These are phyloP conservation scores for Debaryomyces singareniensis DNA, from an alignment of 1,139 yeast genomes.

Conservation along the genomic window DNA sequence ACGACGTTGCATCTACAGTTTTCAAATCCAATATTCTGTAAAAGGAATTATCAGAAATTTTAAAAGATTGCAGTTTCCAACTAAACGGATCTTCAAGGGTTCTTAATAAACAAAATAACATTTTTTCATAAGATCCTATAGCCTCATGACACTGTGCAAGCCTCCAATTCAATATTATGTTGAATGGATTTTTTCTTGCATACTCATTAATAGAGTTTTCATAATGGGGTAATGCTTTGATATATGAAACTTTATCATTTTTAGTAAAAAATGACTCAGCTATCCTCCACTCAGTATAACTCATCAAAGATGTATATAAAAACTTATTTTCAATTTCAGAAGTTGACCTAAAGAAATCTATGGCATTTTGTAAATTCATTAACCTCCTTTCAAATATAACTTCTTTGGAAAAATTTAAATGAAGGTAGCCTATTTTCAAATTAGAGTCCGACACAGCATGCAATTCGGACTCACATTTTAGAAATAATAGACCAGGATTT, in stretches of 20 bases:
- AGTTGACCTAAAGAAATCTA: neutral
- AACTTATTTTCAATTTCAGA: neutral
- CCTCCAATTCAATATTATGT: neutral
- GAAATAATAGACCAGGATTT: slow-evolving; percentile 22
- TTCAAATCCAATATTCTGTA: too few species aligned
- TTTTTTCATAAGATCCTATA: neutral
- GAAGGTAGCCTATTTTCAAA: slow-evolving; percentile 6
- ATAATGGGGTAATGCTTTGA: neutral
- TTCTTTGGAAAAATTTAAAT: slow-evolving; percentile 12
- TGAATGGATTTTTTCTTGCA: neutral
- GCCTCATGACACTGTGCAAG: neutral
- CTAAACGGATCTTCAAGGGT: too few species aligned
- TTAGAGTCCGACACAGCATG: neutral
- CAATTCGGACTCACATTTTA: slow-evolving; percentile 16
- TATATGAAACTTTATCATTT: neutral
- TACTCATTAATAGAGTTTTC: neutral
- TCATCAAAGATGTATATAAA: neutral
- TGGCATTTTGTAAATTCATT: neutral
- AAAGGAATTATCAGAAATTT: too few species aligned
- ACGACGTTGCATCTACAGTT: too few species aligned
- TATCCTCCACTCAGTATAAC: neutral
- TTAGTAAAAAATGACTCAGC: neutral
- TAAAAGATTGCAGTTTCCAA: too few species aligned
- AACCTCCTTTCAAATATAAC: neutral
- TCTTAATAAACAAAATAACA: neutral